Base-by-base conservation (phyloP, 805 yeast genomes). In the Martiniozyma abietophila region DNA sequence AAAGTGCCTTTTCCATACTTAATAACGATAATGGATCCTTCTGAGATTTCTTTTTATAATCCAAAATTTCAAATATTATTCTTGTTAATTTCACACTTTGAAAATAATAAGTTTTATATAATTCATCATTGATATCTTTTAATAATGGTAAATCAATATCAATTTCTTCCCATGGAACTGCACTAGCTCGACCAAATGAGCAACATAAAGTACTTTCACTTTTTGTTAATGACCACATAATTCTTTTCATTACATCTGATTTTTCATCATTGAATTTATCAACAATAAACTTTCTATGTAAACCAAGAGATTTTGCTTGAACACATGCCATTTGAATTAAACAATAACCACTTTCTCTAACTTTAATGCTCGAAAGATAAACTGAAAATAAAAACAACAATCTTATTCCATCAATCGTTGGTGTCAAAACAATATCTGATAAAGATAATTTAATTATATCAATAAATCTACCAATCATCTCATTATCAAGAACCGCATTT, bases 281-380 rank as follows among this genome's bases (percentile, higher is more conserved):
- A 7, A 58, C 60, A 21, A 59, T 58, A 19, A 60, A 48, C 29
- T 53, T 58, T 33, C 66, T 53, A 44, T 69, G 71, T 3, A 67
- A 47, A 1, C 74, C 74, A n/a, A 69, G 46, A n/a, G 71, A 58
- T 19, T 62, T 56, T 1, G 68, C 61, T 46, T 69, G 74, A 33
- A 69, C 53, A 1, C 66, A 57, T 6, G 74, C 73, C 29, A 66
- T 38, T 27, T 69, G 67, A 48, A 67, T 50, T 29, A 69, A 40
- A 40, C 66, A 62, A 59, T 68, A 69, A 0, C 70, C 68, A 32
- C 68, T 60, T 38, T 69, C 74, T 38, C 72, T 56, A 26, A 64
- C 64, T 41, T 61, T 65, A 18, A 57, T 57, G 29, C 68, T 56
- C 28, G 66, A 66, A 26, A 69, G 41, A 46, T 69, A 64, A 9